These are phyloP conservation scores for Microdochium nivale DNA, from an alignment of 2,329 filamentous ascomycete species.

Conservation along the genomic window DNA sequence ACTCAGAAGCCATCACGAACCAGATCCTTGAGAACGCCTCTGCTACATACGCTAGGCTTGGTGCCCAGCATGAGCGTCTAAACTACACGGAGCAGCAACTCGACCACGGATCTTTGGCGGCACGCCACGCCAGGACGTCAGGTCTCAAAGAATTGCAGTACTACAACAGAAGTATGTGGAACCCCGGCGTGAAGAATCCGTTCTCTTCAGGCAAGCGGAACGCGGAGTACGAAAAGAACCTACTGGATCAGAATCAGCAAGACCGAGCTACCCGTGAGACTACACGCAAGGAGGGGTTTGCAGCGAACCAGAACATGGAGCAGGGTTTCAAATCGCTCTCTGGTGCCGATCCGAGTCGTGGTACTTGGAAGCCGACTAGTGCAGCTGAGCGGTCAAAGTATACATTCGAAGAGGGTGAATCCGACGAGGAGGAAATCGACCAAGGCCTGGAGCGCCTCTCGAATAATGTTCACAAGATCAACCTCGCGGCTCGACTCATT, in stretches of 20 bases:
- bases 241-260: conserved; percentile 59
- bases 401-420: conserved; percentile 62
- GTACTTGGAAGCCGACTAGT: neutral
- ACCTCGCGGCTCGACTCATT: conserved; percentile 65
- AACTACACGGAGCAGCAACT: conserved; percentile 78
- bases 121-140: too few relatives aligned
- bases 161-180: conserved; percentile 86
- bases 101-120: conserved; percentile 59
- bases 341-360: conserved; percentile 23
- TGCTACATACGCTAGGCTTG: conserved; percentile 64
- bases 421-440: conserved; percentile 47
- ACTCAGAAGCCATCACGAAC: conserved; percentile 58
- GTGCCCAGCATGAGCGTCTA: conserved; percentile 70
- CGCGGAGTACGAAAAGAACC: conserved; percentile 55
- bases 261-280: conserved; percentile 59
- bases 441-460: conserved; percentile 60
- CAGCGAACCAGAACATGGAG: conserved; percentile 46
- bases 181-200: conserved; percentile 67
- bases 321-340: conserved; percentile 33
- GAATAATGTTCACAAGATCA: conserved; percentile 60
- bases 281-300: conserved; percentile 46
- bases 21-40: conserved; percentile 64
- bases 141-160: too few relatives aligned
- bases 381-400: conserved; percentile 59
- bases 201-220: conserved; percentile 64